Evolutionary conservation across 345 rosid species (phyloP).

Genomic region (Salix purpurea): DNA sequence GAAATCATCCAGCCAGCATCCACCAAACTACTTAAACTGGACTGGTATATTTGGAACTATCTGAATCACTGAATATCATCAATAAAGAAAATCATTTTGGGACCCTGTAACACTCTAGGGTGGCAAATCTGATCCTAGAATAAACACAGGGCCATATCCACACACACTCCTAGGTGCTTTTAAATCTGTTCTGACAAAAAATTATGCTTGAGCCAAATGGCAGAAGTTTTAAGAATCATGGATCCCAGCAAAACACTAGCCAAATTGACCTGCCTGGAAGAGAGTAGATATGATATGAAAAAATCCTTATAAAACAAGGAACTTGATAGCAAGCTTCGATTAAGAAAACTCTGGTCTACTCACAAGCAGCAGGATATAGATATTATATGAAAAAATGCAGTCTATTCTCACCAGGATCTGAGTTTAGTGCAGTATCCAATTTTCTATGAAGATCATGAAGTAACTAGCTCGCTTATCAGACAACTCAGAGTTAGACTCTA

Average conservation of each 20-base stretch:
- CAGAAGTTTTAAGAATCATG: background rate
- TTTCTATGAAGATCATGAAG: background rate
- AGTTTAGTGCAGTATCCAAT: background rate
- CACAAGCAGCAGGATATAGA: background rate
- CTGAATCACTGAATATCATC: conserved; percentile 1
- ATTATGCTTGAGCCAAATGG: background rate
- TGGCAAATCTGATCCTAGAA: background rate
- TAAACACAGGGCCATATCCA: background rate
- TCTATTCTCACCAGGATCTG: background rate
- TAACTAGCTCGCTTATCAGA: background rate
- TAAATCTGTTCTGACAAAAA: background rate
- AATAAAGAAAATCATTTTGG: background rate
- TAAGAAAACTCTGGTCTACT: background rate
- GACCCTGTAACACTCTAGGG: background rate
- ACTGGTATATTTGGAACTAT: conserved; percentile 6
- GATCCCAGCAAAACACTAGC: background rate
- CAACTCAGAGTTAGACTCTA: background rate
- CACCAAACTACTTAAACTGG: background rate
- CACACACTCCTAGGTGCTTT: too few species aligned
- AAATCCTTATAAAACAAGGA: background rate
- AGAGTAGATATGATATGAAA: background rate
- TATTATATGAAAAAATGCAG: background rate
- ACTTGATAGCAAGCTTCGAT: background rate
- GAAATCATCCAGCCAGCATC: background rate
- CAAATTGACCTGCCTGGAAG: background rate